Conservation (phyloP, 352 stramenopile species). For the Phytophthora tentaculata region DNA sequence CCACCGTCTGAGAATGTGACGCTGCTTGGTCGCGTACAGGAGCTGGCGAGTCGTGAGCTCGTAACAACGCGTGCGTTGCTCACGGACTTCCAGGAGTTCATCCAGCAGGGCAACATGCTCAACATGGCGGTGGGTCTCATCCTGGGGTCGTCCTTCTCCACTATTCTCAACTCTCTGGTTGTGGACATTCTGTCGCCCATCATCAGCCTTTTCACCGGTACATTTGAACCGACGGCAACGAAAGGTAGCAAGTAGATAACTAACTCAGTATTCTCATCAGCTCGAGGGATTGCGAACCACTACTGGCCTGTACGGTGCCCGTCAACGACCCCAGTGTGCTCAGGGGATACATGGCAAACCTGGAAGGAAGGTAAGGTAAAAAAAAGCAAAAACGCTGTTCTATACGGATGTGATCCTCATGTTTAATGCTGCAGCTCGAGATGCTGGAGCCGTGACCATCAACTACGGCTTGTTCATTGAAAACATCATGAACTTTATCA, state of each 20-base stretch:
- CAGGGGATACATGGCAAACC: conserved; percentile 59
- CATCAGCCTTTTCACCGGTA: conserved; percentile 65
- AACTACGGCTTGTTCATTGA: conserved; percentile 75
- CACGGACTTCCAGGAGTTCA: conserved; percentile 73
- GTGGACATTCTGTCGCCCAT: conserved; percentile 68
- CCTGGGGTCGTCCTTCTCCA: conserved; percentile 66
- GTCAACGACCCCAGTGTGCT: conserved; percentile 38
- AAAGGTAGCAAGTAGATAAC: neutral
- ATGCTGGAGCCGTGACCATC: conserved; percentile 65
- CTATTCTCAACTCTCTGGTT: conserved; percentile 79
- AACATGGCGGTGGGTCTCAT: conserved; percentile 75
- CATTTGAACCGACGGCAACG: neutral
- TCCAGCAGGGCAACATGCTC: conserved; percentile 80
- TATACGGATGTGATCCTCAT: conserved; percentile 2
- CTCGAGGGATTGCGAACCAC: conserved; percentile 67
- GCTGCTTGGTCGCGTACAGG: conserved; percentile 32
- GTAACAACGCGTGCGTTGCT: conserved; percentile 23
- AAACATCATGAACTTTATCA: conserved; percentile 79
- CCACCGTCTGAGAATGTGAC: conserved; percentile 29
- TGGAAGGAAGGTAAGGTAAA: conserved; percentile 58
- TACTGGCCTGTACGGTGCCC: conserved; percentile 66
- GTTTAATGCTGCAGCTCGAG: conserved; percentile 42
- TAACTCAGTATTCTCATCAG: conserved; percentile 24
- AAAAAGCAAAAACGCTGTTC: neutral
- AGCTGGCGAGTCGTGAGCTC: conserved; percentile 26